Evolutionary conservation across 495 filamentous ascomycete species (phyloP).

Genomic region (Usnea hakonensis): DNA sequence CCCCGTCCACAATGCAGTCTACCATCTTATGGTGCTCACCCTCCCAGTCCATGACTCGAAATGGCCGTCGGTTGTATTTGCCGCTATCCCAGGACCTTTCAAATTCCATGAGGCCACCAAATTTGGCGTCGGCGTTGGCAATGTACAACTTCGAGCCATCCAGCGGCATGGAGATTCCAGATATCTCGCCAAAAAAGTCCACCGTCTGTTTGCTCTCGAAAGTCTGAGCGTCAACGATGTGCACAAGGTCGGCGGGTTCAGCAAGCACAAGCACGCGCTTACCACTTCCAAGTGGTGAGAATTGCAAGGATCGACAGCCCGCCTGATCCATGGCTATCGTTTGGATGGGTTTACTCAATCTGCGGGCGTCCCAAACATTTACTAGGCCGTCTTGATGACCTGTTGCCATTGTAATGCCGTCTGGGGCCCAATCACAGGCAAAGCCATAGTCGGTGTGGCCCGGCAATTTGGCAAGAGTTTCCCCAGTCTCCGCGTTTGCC

Average conservation of each 20-base stretch:
- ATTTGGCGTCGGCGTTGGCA: slow-evolving; percentile 62
- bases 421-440: slow-evolving; percentile 83
- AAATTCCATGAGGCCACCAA: slow-evolving; percentile 75
- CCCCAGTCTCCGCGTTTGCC: slow-evolving; percentile 56
- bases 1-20: neutral
- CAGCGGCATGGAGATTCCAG: slow-evolving; percentile 63
- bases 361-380: slow-evolving; percentile 80
- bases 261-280: slow-evolving; percentile 66
- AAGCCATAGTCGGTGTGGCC: slow-evolving; percentile 81
- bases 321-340: slow-evolving; percentile 68
- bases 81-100: slow-evolving; percentile 30
- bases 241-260: slow-evolving; percentile 79
- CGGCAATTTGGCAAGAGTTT: slow-evolving; percentile 46
- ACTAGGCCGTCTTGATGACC: slow-evolving; percentile 82
- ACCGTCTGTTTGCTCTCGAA: slow-evolving; percentile 64
- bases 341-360: slow-evolving; percentile 52
- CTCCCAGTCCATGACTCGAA: neutral
- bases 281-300: slow-evolving; percentile 71
- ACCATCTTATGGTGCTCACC: neutral
- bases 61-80: slow-evolving; percentile 3
- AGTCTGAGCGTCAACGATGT: slow-evolving; percentile 64
- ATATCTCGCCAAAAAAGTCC: slow-evolving; percentile 81
- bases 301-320: slow-evolving; percentile 68
- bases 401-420: slow-evolving; percentile 82
- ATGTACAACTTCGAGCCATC: slow-evolving; percentile 67